Conservation (phyloP, 2,329 filamentous ascomycete species). For the Fonsecaea nubica region DNA sequence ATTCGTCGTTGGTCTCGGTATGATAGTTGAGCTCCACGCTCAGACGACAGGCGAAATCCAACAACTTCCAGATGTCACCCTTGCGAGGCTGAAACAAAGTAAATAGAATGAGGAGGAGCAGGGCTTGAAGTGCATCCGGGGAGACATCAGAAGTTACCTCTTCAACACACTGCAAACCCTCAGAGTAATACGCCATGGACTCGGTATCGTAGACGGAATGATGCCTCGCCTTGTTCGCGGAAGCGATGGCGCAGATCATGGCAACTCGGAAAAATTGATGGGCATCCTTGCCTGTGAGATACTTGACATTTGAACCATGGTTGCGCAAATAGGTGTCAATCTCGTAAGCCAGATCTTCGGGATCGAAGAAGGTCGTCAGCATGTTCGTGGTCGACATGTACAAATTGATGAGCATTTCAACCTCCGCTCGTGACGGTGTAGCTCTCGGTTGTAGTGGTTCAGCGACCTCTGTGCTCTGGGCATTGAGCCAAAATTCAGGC, state of each 20-base stretch:
- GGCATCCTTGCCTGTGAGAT: constrained; percentile 40
- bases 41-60: constrained; percentile 43
- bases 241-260: constrained; percentile 46
- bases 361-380: constrained; percentile 43
- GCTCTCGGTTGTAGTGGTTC: constrained; percentile 32
- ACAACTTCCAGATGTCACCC: constrained; percentile 43
- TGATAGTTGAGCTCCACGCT: constrained; percentile 47
- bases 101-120: constrained; percentile 42
- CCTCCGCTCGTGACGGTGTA: constrained; percentile 34
- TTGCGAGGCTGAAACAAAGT: constrained; percentile 41
- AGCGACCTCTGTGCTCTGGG: constrained; percentile 34
- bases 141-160: constrained; percentile 44
- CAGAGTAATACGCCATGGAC: constrained; percentile 40
- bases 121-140: constrained; percentile 41
- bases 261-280: constrained; percentile 45
- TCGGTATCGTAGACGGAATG: constrained; percentile 39
- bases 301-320: constrained; percentile 33
- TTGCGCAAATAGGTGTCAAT: constrained; percentile 40
- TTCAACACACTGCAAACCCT: constrained; percentile 43
- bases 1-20: constrained; percentile 42
- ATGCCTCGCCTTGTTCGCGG: constrained; percentile 43
- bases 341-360: constrained; percentile 38
- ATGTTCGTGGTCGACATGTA: constrained; percentile 44
- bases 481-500: constrained; percentile 39
- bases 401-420: constrained; percentile 41